Evolutionary conservation across 768 basidiomycete species (phyloP).

Genomic region (Calocybe indica): DNA sequence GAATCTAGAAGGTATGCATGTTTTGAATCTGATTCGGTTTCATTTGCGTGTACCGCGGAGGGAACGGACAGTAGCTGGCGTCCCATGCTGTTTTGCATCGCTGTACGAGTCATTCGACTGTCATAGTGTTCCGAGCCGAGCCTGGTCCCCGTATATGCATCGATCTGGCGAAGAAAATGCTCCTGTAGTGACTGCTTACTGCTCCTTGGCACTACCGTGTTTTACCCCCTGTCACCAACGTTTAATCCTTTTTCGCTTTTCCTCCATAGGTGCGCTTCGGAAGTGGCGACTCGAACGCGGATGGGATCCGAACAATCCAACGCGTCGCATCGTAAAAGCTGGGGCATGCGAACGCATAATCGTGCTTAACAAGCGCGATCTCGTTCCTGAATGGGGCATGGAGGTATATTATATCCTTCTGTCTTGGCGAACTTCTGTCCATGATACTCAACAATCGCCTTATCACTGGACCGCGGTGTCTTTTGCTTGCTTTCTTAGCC

Average conservation of each 20-base stretch:
- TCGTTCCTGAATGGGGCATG: conserved; percentile 85
- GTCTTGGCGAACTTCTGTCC: too few species aligned
- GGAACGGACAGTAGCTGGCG: too few species aligned
- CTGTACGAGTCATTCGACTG: too few species aligned
- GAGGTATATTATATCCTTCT: conserved; percentile 45
- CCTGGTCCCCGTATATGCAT: not conserved
- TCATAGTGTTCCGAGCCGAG: not conserved
- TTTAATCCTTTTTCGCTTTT: conserved; percentile 1
- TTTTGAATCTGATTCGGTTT: too few species aligned
- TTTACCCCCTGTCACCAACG: conserved; percentile 1
- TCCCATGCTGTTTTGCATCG: too few species aligned
- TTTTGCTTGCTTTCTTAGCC: conserved; percentile 39
- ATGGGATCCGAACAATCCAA: conserved; percentile 39
- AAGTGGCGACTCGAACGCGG: conserved; percentile 69
- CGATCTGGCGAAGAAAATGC: not conserved
- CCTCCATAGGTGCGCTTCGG: conserved; percentile 47
- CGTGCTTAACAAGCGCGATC: conserved; percentile 89
- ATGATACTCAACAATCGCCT: too few species aligned
- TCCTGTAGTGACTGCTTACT: too few species aligned
- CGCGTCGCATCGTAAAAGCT: conserved; percentile 30
- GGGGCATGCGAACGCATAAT: conserved; percentile 77
- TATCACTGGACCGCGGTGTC: not conserved
- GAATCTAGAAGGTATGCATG: conserved; percentile 69
- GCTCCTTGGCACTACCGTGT: not conserved
- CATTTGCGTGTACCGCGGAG: too few species aligned